Base-by-base conservation (phyloP, 139 green algal genomes). In the Chlamydomonas incerta region DNA sequence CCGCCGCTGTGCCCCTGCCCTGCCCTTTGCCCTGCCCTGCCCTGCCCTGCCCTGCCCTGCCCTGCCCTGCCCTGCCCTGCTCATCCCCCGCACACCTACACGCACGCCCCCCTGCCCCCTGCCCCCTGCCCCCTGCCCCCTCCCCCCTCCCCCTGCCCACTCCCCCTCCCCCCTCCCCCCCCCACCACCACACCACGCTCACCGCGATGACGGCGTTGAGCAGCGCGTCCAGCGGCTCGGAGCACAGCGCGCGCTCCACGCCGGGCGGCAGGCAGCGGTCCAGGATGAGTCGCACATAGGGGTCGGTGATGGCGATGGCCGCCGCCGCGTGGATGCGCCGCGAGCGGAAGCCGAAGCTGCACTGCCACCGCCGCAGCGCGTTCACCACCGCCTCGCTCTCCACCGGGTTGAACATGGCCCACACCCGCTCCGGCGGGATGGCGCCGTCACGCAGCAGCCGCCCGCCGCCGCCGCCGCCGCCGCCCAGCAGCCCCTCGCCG, bases 351-450 rank as follows among this genome's bases (percentile, higher is more conserved):
- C 82, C 82, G 46, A 82, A 82, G 14, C 72, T 77, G 62, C 60
- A 81, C 63, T 87, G 73, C 83, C 76, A 86, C 52, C 86, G 74
- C 13, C 86, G 62, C 72, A 90, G 86, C 29, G 86, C 86, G 50
- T 90, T 90, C 23, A 90, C 86, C 28, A 90, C 60, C n/a, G 86
- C 80, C 57, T 90, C 86, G 3, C 63, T 73, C 55, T 90, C 86
- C 65, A 90, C 80, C 0, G 60, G 72, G 55, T 80, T 87, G 37
- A 90, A 72, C 72, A 90, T 75, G 35, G 79, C 46, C 86, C 81
- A 81, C 41, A 50, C 73, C 28, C 76, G 76, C 41, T 83, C 76
- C 5, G 76, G 76, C 14, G 76, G 28, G 1, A 28, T 46, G 62
- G 73, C 76, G 37, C 41, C 17, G 62, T 83, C 76, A 29, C 76